phyloP scores from a whole-genome alignment of 257 asterid species.

The Rhazya stricta region DNA sequence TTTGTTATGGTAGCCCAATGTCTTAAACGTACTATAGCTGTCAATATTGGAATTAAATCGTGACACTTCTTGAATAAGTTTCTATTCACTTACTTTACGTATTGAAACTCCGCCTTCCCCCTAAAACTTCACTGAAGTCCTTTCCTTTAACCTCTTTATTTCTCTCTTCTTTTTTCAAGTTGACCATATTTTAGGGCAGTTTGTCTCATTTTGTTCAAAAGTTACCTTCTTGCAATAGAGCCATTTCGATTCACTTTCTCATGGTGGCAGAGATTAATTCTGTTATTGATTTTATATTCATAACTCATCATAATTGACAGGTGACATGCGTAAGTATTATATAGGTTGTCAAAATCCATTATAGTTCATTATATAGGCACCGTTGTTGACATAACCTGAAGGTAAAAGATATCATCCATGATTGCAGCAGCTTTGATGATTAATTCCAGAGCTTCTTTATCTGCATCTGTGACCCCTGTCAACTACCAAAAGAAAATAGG shows the following conservation, averaged over 20 bases:
- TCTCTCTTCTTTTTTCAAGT: not conserved
- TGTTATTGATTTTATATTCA: too few relatives aligned
- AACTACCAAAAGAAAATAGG: constrained; percentile 41
- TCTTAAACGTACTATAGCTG: not conserved
- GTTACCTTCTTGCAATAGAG: too few relatives aligned
- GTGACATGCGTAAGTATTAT: too few relatives aligned
- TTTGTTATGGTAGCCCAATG: not conserved
- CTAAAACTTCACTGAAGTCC: not conserved
- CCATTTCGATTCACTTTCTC: too few relatives aligned
- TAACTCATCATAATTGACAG: too few relatives aligned
- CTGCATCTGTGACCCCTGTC: constrained; percentile 61
- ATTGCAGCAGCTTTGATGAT: constrained; percentile 69
- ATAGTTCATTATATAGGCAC: too few relatives aligned
- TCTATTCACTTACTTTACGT: not conserved
- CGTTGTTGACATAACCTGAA: constrained; percentile 48
- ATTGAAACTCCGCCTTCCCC: not conserved
- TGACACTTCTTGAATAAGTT: not conserved
- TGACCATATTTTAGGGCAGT: too few relatives aligned
- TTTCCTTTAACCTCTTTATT: not conserved
- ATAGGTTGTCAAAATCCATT: too few relatives aligned
- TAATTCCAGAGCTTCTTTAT: constrained; percentile 60
- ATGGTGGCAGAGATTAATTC: too few relatives aligned
- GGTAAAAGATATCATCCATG: constrained; percentile 69
- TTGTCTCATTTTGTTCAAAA: too few relatives aligned
- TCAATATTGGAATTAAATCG: not conserved